Base-by-base conservation (phyloP, 306 rosid genomes). In the Gynostemma pentaphyllum region DNA sequence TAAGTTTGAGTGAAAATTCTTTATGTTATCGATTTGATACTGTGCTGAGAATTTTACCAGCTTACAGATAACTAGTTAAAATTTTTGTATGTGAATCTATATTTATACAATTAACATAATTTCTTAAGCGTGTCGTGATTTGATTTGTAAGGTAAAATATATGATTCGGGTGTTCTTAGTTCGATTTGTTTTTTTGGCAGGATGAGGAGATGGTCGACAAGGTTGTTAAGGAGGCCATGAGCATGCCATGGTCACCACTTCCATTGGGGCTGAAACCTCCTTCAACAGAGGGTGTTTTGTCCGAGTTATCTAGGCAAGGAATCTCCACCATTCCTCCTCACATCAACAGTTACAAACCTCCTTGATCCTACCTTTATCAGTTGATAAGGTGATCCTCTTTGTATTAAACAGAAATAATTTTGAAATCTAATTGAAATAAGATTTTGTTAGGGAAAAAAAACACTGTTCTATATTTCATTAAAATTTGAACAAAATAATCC, bases 251-350 rank as follows among this genome's bases (percentile, higher is more conserved):
- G 96, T 77, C 84, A 42, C 96, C 98, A 2, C 75, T 88, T 26
- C 98, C 98, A 11, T 70, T 91, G 29, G 98, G 99, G 28, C 94
- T 94, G 2, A 94, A 94, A 46, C 89, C 95, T 51, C 97, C 99
- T 63, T 94, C 94, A 26, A 72, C 85, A 1, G 97, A 88, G 16
- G 73, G 83, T 68, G 95, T 94, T 1, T 71, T 88, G 65, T 70
- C 74, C 57, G 99, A 94, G 67, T 94, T 94, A 46, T 76, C 89
- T 23, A 81, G 70, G 72, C 83, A 86, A 80, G 99, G 99, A 71
- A 78, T 89, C 71, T 80, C 86, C 74, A 71, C 48, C 72, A 74
- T 79, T 65, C 94, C 90, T 70, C 83, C 88, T 48, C 68, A 66
- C 32, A 56, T 40, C 70, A 48, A 64, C 57, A 69, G 82, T 30